A percentile compares a stretch with the other conserved stretches of the same genome.
Conservation (phyloP, 1,139 yeast species). For the Geotrichum bryndzae region DNA sequence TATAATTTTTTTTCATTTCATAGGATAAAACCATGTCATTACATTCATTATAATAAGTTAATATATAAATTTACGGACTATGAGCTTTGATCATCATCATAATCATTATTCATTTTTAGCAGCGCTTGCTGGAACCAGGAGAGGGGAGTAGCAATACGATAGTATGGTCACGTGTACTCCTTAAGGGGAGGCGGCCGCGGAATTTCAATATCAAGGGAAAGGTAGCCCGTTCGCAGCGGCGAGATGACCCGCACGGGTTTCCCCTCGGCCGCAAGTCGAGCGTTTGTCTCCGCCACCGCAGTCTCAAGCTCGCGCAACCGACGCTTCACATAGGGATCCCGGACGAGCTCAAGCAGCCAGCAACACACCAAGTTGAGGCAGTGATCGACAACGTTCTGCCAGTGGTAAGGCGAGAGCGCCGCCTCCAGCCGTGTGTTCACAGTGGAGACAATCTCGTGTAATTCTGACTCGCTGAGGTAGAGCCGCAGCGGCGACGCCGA, state of each 20-base stretch:
- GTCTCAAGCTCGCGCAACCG: constrained; percentile 42
- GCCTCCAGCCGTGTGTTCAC: constrained; percentile 44
- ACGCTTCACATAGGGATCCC: constrained; percentile 27
- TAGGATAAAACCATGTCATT: neutral
- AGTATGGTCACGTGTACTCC: neutral
- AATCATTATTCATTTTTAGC: too few species aligned
- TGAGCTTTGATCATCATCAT: neutral
- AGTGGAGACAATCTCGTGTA: constrained; percentile 38
- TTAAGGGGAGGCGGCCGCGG: constrained; percentile 12
- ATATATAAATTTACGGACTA: neutral
- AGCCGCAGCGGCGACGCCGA: constrained; percentile 46
- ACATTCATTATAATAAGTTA: neutral
- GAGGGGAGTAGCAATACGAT: neutral
- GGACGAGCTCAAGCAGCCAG: constrained; percentile 9
- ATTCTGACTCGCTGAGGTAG: constrained; percentile 39
- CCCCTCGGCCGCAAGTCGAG: constrained; percentile 28
- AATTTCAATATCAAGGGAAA: constrained; percentile 38
- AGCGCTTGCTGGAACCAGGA: too few species aligned
- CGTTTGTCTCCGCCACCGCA: constrained; percentile 44
- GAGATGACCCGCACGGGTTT: constrained; percentile 42
- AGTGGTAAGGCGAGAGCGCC: constrained; percentile 41
- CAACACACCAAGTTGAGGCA: constrained; percentile 24
- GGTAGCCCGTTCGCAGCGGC: constrained; percentile 53
- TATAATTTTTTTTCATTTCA: neutral
- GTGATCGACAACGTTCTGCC: constrained; percentile 40